Conservation (phyloP, 73 alveolate species). For the Symbiodinium pilosum region DNA sequence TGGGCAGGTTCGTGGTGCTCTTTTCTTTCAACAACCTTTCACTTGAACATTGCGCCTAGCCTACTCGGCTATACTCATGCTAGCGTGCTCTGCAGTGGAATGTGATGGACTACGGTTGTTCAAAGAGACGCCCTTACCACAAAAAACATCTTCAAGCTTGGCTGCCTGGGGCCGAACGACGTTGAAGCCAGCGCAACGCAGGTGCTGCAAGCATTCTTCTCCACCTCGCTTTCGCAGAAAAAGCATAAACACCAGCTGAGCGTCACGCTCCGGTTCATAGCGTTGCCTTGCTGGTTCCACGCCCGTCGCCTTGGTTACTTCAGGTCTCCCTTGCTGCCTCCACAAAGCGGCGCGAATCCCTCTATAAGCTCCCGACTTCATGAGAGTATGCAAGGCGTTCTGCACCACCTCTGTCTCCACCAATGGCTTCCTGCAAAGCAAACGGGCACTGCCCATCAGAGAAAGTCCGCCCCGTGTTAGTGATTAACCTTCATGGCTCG, state of each 20-base stretch:
- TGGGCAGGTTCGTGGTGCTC: too few relatives aligned
- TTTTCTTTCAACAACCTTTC: too few relatives aligned
- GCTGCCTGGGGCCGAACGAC: neutral
- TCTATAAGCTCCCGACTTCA: neutral
- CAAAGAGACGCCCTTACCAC: neutral
- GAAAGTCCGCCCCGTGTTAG: neutral
- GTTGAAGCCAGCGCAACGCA: neutral
- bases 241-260: too few relatives aligned
- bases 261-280: neutral
- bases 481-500: too few relatives aligned
- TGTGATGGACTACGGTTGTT: neutral
- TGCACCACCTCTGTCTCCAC: slow-evolving; percentile 71
- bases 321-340: too few relatives aligned
- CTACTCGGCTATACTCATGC: too few relatives aligned
- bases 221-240: neutral
- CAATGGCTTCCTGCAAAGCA: slow-evolving; percentile 35
- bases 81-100: too few relatives aligned
- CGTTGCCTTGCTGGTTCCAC: neutral
- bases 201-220: neutral
- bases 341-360: too few relatives aligned
- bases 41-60: too few relatives aligned
- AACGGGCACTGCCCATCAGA: neutral
- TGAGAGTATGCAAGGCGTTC: slow-evolving; percentile 58
- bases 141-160: neutral
- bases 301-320: neutral